Evolutionary conservation across 148 eudicot species (phyloP).

Genomic region (Pouteria glomerata): DNA sequence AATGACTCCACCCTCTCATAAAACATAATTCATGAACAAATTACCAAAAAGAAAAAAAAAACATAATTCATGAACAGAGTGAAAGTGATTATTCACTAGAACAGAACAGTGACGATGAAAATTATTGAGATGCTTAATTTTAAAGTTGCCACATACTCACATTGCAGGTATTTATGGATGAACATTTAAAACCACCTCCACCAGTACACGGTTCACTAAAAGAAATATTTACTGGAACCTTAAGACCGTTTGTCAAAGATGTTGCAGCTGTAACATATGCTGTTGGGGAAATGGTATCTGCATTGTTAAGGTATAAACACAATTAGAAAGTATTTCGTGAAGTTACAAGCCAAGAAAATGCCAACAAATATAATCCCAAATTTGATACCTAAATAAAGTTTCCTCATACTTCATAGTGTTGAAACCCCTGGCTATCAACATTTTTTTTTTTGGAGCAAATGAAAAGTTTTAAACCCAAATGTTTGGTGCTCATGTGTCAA

Average conservation of each 20-base stretch:
- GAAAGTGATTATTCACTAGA: neutral
- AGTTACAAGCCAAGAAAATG: neutral
- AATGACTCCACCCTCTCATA: neutral
- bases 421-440: neutral
- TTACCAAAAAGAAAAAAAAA: too few relatives aligned
- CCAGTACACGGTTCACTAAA: slow-evolving; percentile 82
- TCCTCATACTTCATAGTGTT: neutral
- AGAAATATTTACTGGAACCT: slow-evolving; percentile 56
- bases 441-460: neutral
- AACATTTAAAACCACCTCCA: slow-evolving; percentile 76
- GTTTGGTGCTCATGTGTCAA: neutral
- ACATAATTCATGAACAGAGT: neutral
- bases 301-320: slow-evolving; percentile 15
- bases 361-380: neutral
- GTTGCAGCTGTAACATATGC: slow-evolving; percentile 57
- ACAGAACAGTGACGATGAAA: neutral
- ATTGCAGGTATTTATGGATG: slow-evolving; percentile 65
- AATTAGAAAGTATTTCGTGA: slow-evolving; percentile 1
- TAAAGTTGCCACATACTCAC: slow-evolving; percentile 58
- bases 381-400: neutral
- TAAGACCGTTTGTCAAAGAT: slow-evolving; percentile 55
- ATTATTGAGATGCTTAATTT: neutral
- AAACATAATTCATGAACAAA: too few relatives aligned
- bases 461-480: neutral
- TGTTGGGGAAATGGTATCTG: slow-evolving; percentile 85